phyloP scores from a whole-genome alignment of 2,329 filamentous ascomycete genomes.

The Paecilomyces dactylethromorphus region DNA sequence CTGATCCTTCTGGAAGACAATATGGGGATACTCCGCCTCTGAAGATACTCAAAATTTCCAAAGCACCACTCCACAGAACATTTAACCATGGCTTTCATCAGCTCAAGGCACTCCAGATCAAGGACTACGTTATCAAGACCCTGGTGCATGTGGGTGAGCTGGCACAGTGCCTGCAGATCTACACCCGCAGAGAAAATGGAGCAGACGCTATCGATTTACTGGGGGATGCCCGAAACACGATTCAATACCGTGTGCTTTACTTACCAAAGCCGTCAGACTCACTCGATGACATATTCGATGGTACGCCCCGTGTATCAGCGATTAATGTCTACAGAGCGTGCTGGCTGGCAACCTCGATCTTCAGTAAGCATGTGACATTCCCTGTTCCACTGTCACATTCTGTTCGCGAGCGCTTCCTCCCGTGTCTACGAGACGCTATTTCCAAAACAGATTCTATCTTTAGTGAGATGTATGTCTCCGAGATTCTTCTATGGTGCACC shows the following conservation, averaged over 20 bases:
- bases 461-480: neutral
- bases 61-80: neutral
- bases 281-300: slow-evolving; percentile 1
- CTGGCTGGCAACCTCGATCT: slow-evolving; percentile 5
- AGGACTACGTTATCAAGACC: slow-evolving; percentile 1
- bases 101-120: slow-evolving; percentile 2
- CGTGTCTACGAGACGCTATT: neutral
- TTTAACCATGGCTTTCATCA: slow-evolving; percentile 3
- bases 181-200: slow-evolving; percentile 1
- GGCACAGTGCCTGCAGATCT: slow-evolving; percentile 2
- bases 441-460: neutral
- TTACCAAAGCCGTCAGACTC: slow-evolving; percentile 2
- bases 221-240: slow-evolving; percentile 5
- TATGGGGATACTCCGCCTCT: slow-evolving; percentile 2
- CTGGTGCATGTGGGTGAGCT: slow-evolving; percentile 6
- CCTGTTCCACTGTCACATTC: slow-evolving; percentile 4
- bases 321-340: slow-evolving; percentile 5
- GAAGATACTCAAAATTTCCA: slow-evolving; percentile 3
- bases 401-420: slow-evolving; percentile 2
- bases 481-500: slow-evolving; percentile 6
- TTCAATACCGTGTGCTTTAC: slow-evolving; percentile 6
- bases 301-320: neutral
- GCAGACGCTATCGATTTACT: slow-evolving; percentile 1
- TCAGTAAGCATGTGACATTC: slow-evolving; percentile 7
- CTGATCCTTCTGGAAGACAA: slow-evolving; percentile 1